Evolutionary conservation across 2,329 filamentous ascomycete genomes (phyloP).

Genomic region (Alternaria conjuncta): DNA sequence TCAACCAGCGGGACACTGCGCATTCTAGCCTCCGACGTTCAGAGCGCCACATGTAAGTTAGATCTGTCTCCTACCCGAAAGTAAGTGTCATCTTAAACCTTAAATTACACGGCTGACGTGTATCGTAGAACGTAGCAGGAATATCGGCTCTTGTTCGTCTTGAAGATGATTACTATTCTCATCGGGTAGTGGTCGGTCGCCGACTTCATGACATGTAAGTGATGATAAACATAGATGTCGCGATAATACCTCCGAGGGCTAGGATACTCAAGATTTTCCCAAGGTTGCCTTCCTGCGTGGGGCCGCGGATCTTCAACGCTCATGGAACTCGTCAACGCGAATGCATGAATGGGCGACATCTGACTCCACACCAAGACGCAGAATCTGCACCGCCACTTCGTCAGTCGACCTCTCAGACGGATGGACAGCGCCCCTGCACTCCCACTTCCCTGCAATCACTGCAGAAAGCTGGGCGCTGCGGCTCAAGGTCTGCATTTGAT

Average conservation of each 20-base stretch:
- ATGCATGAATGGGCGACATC: constrained; percentile 1
- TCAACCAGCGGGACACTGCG: background rate
- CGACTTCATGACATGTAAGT: background rate
- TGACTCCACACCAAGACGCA: background rate
- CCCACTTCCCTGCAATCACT: background rate
- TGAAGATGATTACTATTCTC: background rate
- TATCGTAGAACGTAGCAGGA: background rate
- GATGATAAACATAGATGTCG: background rate
- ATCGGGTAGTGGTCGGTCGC: background rate
- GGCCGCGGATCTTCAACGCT: constrained; percentile 8
- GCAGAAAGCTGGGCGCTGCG: background rate
- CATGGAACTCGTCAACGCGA: background rate
- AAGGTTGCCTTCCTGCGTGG: background rate
- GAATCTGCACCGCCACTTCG: constrained; percentile 1
- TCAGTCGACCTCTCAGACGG: background rate
- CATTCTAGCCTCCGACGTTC: background rate
- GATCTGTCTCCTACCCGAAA: background rate
- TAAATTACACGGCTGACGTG: background rate
- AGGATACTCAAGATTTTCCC: background rate
- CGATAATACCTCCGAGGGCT: background rate
- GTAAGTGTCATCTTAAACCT: background rate
- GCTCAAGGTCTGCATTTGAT: background rate
- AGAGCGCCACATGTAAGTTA: constrained; percentile 7
- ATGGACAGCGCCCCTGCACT: background rate
- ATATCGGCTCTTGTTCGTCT: background rate